Evolutionary conservation across 2,329 filamentous ascomycete species (phyloP).

Genomic region (Hirsutella minnesotensis): DNA sequence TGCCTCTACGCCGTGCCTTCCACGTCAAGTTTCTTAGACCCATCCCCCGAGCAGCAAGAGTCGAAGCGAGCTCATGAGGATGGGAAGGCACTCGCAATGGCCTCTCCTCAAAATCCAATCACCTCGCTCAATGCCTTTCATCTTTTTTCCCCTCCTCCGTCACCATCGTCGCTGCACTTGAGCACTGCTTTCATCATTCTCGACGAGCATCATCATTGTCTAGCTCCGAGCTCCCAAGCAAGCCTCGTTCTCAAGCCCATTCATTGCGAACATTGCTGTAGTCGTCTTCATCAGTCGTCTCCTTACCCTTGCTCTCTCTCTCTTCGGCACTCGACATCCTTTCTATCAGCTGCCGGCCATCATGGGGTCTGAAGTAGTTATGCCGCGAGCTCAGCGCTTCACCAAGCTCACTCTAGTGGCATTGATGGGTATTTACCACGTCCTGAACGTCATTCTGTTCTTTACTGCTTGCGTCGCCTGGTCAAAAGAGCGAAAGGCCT

Average conservation of each 20-base stretch:
- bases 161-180: too few species aligned
- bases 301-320: not conserved
- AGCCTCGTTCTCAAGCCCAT: not conserved
- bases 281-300: not conserved
- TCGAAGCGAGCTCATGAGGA: not conserved
- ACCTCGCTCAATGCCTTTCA: too few species aligned
- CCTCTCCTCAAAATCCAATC: too few species aligned
- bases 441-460: constrained; percentile 11
- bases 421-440: constrained; percentile 9
- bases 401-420: constrained; percentile 6
- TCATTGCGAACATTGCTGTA: not conserved
- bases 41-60: too few species aligned
- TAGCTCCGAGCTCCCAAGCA: not conserved
- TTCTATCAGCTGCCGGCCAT: not conserved
- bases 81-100: not conserved
- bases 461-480: constrained; percentile 7
- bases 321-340: not conserved
- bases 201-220: too few species aligned
- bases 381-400: not conserved
- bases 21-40: too few species aligned
- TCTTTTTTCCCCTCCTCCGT: too few species aligned
- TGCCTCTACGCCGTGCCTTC: too few species aligned
- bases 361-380: not conserved
- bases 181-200: too few species aligned
- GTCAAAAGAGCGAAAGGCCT: not conserved